Conservation (phyloP, 2,329 filamentous ascomycete genomes). For the Monosporascus ibericus region DNA sequence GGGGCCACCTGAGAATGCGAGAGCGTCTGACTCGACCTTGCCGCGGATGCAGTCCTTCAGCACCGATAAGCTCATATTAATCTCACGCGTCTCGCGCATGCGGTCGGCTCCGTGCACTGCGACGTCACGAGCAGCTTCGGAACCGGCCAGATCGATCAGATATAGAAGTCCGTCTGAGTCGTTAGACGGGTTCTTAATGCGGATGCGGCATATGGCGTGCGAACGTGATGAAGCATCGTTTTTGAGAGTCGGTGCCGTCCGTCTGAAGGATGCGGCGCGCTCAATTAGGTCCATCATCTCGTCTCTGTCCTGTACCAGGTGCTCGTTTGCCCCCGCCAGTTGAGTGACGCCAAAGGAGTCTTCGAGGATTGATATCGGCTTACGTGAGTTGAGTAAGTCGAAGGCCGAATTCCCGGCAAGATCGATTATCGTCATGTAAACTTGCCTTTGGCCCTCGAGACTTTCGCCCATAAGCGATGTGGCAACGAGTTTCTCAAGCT, state of each 20-base stretch:
- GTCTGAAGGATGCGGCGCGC: slow-evolving; percentile 31
- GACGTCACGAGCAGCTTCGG: slow-evolving; percentile 40
- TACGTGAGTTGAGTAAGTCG: slow-evolving; percentile 36
- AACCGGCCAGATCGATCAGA: slow-evolving; percentile 34
- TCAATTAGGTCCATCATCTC: slow-evolving; percentile 29
- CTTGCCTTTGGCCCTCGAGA: slow-evolving; percentile 18
- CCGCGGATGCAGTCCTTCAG: slow-evolving; percentile 48
- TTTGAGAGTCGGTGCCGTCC: slow-evolving; percentile 36
- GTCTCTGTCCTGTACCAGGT: slow-evolving; percentile 22
- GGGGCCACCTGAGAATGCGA: not conserved
- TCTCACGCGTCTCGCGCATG: slow-evolving; percentile 40
- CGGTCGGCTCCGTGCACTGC: slow-evolving; percentile 33
- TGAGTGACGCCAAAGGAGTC: slow-evolving; percentile 39
- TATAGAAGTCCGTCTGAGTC: slow-evolving; percentile 36
- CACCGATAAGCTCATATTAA: slow-evolving; percentile 42
- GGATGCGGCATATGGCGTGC: slow-evolving; percentile 41
- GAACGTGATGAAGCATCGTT: slow-evolving; percentile 43
- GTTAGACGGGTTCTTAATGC: slow-evolving; percentile 28
- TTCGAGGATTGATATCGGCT: slow-evolving; percentile 36
- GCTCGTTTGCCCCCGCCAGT: slow-evolving; percentile 36
- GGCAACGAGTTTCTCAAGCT: slow-evolving; percentile 34
- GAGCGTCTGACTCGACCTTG: slow-evolving; percentile 30
- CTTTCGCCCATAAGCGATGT: slow-evolving; percentile 25
- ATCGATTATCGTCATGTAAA: slow-evolving; percentile 33
- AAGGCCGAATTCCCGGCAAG: slow-evolving; percentile 30